Conservation (phyloP, 2,329 filamentous ascomycete species). For the Sporothrix brasiliensis region DNA sequence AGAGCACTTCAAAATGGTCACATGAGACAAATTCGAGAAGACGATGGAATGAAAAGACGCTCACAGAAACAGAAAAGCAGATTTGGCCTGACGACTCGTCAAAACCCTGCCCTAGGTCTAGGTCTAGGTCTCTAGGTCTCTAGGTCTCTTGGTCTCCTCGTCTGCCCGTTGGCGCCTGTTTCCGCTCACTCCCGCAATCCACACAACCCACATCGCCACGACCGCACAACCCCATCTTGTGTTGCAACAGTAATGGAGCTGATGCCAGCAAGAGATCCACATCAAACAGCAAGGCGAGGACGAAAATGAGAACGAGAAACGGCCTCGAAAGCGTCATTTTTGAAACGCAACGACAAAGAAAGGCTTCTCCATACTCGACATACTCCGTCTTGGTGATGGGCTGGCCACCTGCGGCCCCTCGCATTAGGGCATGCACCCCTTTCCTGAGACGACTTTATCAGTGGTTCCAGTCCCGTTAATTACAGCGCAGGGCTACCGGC, state of each 20-base stretch:
- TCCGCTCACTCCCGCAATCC: conserved; percentile 15
- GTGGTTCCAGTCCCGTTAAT: background rate
- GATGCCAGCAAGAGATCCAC: background rate
- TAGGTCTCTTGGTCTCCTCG: background rate
- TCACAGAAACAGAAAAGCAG: background rate
- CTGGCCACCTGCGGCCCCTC: conserved; percentile 17
- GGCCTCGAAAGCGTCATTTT: background rate
- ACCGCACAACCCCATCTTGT: too few relatives aligned
- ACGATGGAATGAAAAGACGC: background rate
- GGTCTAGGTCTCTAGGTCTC: background rate
- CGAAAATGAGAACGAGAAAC: too few relatives aligned
- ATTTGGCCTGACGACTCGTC: background rate
- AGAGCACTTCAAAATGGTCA: conserved; percentile 27
- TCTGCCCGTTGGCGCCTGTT: background rate
- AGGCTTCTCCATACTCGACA: background rate
- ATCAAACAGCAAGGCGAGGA: too few relatives aligned
- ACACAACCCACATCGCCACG: background rate
- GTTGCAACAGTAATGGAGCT: too few relatives aligned
- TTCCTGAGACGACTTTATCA: background rate
- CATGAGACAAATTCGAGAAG: conserved; percentile 12
- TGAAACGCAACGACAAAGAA: background rate
- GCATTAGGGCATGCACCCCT: conserved; percentile 21
- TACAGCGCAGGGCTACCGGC: background rate
- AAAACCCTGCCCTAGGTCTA: too few relatives aligned
- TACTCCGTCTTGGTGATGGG: background rate